These are phyloP conservation scores for Candida boleticola DNA, from an alignment of 805 yeast species.

Conservation along the genomic window DNA sequence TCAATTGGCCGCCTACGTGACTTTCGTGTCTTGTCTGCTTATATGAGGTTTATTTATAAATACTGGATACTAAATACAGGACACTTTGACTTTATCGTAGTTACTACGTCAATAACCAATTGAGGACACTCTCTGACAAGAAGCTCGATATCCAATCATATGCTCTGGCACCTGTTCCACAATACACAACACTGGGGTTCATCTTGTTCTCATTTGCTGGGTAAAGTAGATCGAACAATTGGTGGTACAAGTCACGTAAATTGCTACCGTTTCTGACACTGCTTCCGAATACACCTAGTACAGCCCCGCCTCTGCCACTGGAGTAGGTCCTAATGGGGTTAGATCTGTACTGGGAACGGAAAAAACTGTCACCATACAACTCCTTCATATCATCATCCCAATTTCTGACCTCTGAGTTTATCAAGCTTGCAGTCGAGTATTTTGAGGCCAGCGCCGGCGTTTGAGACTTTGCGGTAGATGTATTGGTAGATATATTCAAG, in stretches of 20 bases:
- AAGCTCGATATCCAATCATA: slow-evolving; percentile 33
- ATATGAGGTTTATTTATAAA: too few species aligned
- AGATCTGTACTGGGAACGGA: slow-evolving; percentile 27
- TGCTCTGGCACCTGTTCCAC: slow-evolving; percentile 41
- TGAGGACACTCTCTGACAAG: slow-evolving; percentile 31
- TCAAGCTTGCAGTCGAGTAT: slow-evolving; percentile 16
- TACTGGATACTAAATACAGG: too few species aligned
- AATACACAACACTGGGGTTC: slow-evolving; percentile 34
- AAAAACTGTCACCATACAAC: slow-evolving; percentile 31
- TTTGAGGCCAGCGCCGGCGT: slow-evolving; percentile 9
- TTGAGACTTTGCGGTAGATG: slow-evolving; percentile 16
- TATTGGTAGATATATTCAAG: slow-evolving; percentile 27
- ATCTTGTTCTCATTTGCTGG: slow-evolving; percentile 8
- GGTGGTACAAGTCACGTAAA: slow-evolving; percentile 37
- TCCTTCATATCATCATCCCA: slow-evolving; percentile 37
- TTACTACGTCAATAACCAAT: slow-evolving; percentile 18
- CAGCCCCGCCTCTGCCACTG: neutral
- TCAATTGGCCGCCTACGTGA: too few species aligned
- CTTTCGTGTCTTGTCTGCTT: too few species aligned
- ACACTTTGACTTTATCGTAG: too few species aligned
- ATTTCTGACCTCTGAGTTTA: slow-evolving; percentile 35
- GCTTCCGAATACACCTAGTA: neutral
- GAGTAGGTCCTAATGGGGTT: slow-evolving; percentile 22
- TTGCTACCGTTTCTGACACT: slow-evolving; percentile 27
- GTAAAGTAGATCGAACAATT: slow-evolving; percentile 38